Base-by-base conservation (phyloP, 139 green algal genomes). In the Asterochloris erici region DNA sequence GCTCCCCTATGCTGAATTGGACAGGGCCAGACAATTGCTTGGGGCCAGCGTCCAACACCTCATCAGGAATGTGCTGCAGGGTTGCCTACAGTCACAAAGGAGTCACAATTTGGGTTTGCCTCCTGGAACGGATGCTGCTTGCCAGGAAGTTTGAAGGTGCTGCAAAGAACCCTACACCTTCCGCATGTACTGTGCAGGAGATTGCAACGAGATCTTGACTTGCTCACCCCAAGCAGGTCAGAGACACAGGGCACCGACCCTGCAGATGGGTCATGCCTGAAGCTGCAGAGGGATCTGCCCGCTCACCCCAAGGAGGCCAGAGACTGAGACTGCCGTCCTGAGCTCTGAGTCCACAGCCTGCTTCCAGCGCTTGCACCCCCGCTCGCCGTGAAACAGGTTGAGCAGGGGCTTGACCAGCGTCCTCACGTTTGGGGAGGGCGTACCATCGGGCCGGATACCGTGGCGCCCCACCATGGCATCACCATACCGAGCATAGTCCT, bases 321-420 rank as follows among this genome's bases (percentile, higher is more conserved):
- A 83, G 27, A 90, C 29, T 27, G 63, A 85, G 19, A 76, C 63
- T 2, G 77, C n/a, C 14, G 62, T 82, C 64, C 86, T 84, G 54
- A 93, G 83, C 63, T 87, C 29, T 0, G 12, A 16, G 54, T 91
- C 85, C 60, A 92, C 74, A n/a, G 81, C 83, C 62, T 83, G 79
- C 19, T 83, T 81, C 89, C 89, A 95, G 62, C 81, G 84, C 82
- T 93, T 93, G 68, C 75, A 86, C 54, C 89, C 87, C 2, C 81
- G 78, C 85, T 95, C 93, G 9, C 89, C 92, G 77, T 95, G 88
- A 80, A 98, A 97, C 38, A 98, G 84, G 81, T 93, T 93, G n/a
- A 97, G 86, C 69, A 97, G 82, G 24, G 94, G 95, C 83, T 94
- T 94, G 29, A 94, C 84, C 16, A 98, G 74, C 1, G 86, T 85